Percentiles rank a stretch among this genome's conserved stretches.
Conservation (phyloP, 345 rosid species). For the Linum tenue region DNA sequence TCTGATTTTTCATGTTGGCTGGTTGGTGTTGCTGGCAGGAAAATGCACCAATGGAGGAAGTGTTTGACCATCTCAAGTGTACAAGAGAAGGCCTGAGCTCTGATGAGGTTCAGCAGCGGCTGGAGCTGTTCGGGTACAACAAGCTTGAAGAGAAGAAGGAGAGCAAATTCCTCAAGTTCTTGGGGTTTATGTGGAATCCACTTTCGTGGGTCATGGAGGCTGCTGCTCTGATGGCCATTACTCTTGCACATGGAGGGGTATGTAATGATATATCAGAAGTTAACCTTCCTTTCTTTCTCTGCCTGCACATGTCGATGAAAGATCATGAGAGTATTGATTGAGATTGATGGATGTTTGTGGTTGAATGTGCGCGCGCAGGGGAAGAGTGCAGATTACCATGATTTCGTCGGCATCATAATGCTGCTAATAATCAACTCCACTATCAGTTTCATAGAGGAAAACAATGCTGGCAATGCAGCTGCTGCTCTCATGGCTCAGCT, state of each 20-base stretch:
- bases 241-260: constrained; percentile 65
- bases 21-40: constrained; percentile 25
- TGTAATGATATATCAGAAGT: background rate
- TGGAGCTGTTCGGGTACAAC: constrained; percentile 49
- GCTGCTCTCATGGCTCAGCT: constrained; percentile 65
- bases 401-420: constrained; percentile 37
- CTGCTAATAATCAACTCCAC: constrained; percentile 51
- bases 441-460: constrained; percentile 58
- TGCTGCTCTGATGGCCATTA: constrained; percentile 58
- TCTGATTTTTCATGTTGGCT: no score
- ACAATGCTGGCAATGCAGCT: constrained; percentile 68
- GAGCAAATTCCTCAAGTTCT: constrained; percentile 44
- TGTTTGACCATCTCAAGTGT: constrained; percentile 38
- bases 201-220: constrained; percentile 76
- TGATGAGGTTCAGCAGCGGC: constrained; percentile 29
- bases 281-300: background rate
- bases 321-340: background rate
- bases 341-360: background rate
- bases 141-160: constrained; percentile 56
- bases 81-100: constrained; percentile 37
- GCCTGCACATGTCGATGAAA: background rate
- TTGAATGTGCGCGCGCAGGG: constrained; percentile 25
- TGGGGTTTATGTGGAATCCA: constrained; percentile 67
- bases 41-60: constrained; percentile 42
- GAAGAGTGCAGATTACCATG: constrained; percentile 48